Conservation (phyloP, 2,329 filamentous ascomycete genomes). For the Phialocephala subalpina region DNA sequence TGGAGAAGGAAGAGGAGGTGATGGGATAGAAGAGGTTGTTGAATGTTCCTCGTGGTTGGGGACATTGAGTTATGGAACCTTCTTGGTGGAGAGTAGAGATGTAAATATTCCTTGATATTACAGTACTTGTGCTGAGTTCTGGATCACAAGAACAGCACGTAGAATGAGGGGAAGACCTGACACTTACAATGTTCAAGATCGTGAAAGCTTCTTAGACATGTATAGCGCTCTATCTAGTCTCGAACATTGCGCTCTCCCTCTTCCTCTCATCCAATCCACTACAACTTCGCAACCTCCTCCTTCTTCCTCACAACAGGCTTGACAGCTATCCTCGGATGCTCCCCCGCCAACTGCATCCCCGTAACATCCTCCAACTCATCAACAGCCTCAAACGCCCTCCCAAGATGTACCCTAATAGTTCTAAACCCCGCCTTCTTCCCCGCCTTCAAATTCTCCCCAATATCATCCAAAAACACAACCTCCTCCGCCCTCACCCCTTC, state of each 20-base stretch:
- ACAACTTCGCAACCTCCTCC: constrained; percentile 16
- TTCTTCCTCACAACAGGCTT: constrained; percentile 24
- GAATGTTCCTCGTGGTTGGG: too few relatives aligned
- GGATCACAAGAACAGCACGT: too few relatives aligned
- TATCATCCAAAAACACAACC: constrained; percentile 85
- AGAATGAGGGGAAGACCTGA: too few relatives aligned
- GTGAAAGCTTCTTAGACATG: too few relatives aligned
- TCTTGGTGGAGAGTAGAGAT: too few relatives aligned
- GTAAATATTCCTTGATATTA: too few relatives aligned
- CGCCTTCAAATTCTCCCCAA: constrained; percentile 89
- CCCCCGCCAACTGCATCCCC: constrained; percentile 63
- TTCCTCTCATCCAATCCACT: not conserved
- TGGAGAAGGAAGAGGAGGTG: too few relatives aligned
- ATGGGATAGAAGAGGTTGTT: too few relatives aligned
- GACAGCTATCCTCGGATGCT: constrained; percentile 39
- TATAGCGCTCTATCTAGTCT: too few relatives aligned
- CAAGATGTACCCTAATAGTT: constrained; percentile 86
- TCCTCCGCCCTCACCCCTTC: constrained; percentile 68
- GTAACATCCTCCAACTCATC: constrained; percentile 79
- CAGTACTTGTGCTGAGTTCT: too few relatives aligned
- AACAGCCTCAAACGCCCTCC: constrained; percentile 81
- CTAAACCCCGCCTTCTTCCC: constrained; percentile 77
- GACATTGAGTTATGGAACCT: too few relatives aligned
- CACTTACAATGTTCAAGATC: too few relatives aligned
- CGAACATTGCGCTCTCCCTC: not conserved